Percentiles rank a stretch among this genome's conserved stretches.
Evolutionary conservation across 2,329 filamentous ascomycete genomes (phyloP).

Genomic region (Biscogniauxia mediterranea): DNA sequence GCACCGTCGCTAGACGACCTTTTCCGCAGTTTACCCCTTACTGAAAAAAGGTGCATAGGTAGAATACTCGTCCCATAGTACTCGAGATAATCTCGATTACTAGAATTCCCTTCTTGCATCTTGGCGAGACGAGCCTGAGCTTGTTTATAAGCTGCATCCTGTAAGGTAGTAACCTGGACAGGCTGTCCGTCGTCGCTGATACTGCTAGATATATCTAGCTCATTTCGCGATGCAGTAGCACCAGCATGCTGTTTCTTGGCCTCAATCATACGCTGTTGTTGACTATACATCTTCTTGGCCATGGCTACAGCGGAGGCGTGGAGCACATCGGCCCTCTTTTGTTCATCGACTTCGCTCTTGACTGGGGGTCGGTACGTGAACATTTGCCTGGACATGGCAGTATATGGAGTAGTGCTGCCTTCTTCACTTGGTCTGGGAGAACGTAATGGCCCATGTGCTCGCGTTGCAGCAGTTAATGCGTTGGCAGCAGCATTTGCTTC

Average conservation of each 20-base stretch:
- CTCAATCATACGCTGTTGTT: conserved; percentile 62
- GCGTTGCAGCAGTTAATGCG: conserved; percentile 70
- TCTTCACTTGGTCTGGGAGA: conserved; percentile 51
- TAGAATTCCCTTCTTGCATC: conserved; percentile 68
- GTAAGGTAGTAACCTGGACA: conserved; percentile 62
- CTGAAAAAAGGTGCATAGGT: conserved; percentile 44
- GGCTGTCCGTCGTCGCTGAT: conserved; percentile 44
- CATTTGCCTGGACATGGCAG: conserved; percentile 70
- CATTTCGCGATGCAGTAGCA: conserved; percentile 28
- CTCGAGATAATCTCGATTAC: conserved; percentile 64
- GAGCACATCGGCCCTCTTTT: conserved; percentile 67
- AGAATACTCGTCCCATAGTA: conserved; percentile 63
- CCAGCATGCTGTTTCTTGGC: conserved; percentile 41
- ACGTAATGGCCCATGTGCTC: conserved; percentile 56
- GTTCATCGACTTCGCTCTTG: conserved; percentile 69
- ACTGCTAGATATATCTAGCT: conserved; percentile 32
- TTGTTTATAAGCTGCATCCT: conserved; percentile 83
- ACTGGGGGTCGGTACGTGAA: conserved; percentile 76
- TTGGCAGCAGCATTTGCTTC: conserved; percentile 61
- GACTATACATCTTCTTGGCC: conserved; percentile 81
- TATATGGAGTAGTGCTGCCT: conserved; percentile 64
- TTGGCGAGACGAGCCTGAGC: conserved; percentile 81
- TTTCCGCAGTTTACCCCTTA: conserved; percentile 56
- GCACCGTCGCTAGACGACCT: conserved; percentile 68
- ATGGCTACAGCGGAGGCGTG: conserved; percentile 84